A percentile compares a stretch with the other conserved stretches of the same genome.
phyloP scores from a whole-genome alignment of 805 yeast genomes.

The Candida nanaspora region DNA sequence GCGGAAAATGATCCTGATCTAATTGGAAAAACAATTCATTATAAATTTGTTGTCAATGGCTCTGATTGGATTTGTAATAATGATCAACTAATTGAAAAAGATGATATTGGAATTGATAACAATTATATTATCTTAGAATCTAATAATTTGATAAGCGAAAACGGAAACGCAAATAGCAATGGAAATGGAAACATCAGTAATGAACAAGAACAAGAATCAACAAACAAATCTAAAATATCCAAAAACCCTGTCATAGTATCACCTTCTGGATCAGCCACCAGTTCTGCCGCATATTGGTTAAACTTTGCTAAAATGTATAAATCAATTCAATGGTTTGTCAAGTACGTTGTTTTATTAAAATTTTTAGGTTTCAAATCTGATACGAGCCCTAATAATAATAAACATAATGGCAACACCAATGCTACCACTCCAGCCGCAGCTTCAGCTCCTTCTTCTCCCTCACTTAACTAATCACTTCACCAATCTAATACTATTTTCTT shows the following conservation, averaged over 20 bases:
- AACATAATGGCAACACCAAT: background rate
- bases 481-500: too few relatives aligned
- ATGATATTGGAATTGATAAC: constrained; percentile 19
- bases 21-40: constrained; percentile 5
- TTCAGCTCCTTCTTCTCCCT: too few relatives aligned
- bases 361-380: background rate
- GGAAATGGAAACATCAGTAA: background rate
- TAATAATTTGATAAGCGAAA: background rate
- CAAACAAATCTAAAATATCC: background rate
- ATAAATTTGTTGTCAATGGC: constrained; percentile 22
- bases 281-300: background rate
- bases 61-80: constrained; percentile 20
- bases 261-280: background rate
- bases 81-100: constrained; percentile 13
- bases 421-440: background rate
- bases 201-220: background rate
- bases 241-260: background rate
- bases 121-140: constrained; percentile 10
- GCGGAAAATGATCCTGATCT: too few relatives aligned
- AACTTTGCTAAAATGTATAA: constrained; percentile 6
- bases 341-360: constrained; percentile 3
- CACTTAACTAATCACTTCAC: too few relatives aligned
- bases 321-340: constrained; percentile 16
- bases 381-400: background rate
- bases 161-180: background rate